Evolutionary conservation across 2,329 filamentous ascomycete species (phyloP).

Genomic region (Cordyceps farinosa): DNA sequence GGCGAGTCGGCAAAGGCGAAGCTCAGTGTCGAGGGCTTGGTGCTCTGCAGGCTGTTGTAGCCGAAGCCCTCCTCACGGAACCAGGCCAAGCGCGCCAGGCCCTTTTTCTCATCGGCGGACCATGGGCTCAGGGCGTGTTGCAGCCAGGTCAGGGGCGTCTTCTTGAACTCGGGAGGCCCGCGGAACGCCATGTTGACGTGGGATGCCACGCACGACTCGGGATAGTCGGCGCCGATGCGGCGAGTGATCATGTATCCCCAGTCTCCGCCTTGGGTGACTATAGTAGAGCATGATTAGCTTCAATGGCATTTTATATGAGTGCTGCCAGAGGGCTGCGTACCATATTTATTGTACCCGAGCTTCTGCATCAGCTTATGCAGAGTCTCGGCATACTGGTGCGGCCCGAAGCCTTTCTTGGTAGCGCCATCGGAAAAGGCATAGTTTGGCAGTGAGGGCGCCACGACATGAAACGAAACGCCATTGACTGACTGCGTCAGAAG

Average conservation of each 20-base stretch:
- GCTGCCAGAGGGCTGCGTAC: slow-evolving; percentile 18
- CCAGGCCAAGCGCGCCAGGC: slow-evolving; percentile 51
- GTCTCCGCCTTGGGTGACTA: slow-evolving; percentile 61
- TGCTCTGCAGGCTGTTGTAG: slow-evolving; percentile 38
- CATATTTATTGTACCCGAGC: slow-evolving; percentile 52
- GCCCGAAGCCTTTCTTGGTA: slow-evolving; percentile 29
- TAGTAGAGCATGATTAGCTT: not conserved
- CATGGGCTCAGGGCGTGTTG: slow-evolving; percentile 52
- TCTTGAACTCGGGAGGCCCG: slow-evolving; percentile 46
- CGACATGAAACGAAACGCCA: slow-evolving; percentile 49
- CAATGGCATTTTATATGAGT: not conserved
- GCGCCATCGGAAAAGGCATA: slow-evolving; percentile 38
- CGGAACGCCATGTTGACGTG: slow-evolving; percentile 56
- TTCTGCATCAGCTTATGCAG: slow-evolving; percentile 65
- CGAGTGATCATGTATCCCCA: slow-evolving; percentile 68
- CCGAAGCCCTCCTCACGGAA: slow-evolving; percentile 49
- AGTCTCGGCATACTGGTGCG: slow-evolving; percentile 46
- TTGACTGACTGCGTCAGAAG: slow-evolving; percentile 35
- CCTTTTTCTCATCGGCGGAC: slow-evolving; percentile 46
- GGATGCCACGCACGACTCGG: slow-evolving; percentile 47
- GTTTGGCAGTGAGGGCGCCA: slow-evolving; percentile 57
- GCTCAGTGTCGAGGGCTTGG: slow-evolving; percentile 66
- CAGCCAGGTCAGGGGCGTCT: slow-evolving; percentile 54
- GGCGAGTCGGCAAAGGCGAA: slow-evolving; percentile 66
- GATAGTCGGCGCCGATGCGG: slow-evolving; percentile 56